Evolutionary conservation across 148 eudicot genomes (phyloP).

Genomic region (Dianthus caryophyllus): DNA sequence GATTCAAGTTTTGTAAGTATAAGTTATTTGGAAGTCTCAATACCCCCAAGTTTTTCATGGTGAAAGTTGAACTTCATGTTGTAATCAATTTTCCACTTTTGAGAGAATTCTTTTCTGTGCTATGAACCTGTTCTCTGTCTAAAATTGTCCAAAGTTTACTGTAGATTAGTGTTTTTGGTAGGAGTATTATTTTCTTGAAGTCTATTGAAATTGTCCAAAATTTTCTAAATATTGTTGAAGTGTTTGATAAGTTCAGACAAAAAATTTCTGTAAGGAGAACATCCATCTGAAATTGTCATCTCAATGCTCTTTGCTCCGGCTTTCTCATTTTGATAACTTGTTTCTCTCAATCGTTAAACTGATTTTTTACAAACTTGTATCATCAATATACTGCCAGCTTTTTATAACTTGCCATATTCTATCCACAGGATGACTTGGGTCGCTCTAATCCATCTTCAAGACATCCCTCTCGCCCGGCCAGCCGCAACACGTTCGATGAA

Average conservation of each 20-base stretch:
- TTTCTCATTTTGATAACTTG: background rate
- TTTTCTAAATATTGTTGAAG: too few relatives aligned
- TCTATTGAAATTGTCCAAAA: too few relatives aligned
- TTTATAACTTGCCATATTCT: constrained; percentile 12
- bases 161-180: too few relatives aligned
- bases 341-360: background rate
- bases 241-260: too few relatives aligned
- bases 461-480: constrained; percentile 84
- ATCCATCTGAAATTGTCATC: background rate
- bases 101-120: background rate
- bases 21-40: background rate
- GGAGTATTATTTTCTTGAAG: too few relatives aligned
- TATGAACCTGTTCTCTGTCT: too few relatives aligned
- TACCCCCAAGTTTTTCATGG: background rate
- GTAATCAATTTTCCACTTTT: background rate
- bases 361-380: background rate
- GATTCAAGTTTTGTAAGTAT: background rate
- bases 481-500: constrained; percentile 80
- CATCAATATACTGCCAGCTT: background rate
- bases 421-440: constrained; percentile 65
- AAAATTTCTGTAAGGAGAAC: too few relatives aligned
- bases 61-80: background rate
- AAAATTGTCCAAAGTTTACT: too few relatives aligned
- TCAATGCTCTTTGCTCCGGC: background rate
- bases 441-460: constrained; percentile 62